These are phyloP conservation scores for Antitrichia curtipendula DNA, from an alignment of 225 moss, liverwort and hornwort genomes.

Conservation along the genomic window DNA sequence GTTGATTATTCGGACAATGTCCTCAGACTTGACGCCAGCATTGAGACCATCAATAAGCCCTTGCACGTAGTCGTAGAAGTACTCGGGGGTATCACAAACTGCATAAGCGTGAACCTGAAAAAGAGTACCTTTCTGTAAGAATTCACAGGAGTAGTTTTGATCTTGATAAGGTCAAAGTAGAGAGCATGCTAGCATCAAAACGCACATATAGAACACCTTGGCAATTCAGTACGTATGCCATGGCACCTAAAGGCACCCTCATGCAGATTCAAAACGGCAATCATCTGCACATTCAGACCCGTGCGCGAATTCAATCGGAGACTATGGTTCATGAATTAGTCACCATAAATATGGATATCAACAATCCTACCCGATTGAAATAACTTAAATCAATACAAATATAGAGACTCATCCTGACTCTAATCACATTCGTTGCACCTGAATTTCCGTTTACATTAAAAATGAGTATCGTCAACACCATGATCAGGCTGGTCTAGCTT, in stretches of 20 bases:
- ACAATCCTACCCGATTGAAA: neutral
- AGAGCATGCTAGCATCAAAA: neutral
- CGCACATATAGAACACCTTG: neutral
- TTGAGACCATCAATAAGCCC: slow-evolving; percentile 61
- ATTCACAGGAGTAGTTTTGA: neutral
- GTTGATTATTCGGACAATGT: slow-evolving; percentile 49
- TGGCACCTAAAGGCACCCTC: neutral
- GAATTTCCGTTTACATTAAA: too few relatives aligned
- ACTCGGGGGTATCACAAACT: slow-evolving; percentile 74
- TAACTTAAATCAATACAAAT: neutral
- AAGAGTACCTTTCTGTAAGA: neutral
- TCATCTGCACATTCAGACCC: neutral
- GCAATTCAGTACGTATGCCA: neutral
- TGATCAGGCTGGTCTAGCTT: neutral
- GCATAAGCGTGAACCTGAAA: slow-evolving; percentile 73
- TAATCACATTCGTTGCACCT: neutral
- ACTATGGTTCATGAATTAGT: too few relatives aligned
- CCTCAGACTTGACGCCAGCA: slow-evolving; percentile 46
- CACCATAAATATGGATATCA: too few relatives aligned
- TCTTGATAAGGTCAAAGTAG: neutral
- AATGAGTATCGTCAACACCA: neutral
- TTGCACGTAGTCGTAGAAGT: slow-evolving; percentile 76
- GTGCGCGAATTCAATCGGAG: neutral
- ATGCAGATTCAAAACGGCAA: neutral
- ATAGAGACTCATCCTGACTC: neutral